A percentile compares a stretch with the other conserved stretches of the same genome.
Conservation (phyloP, 306 rosid genomes). For the Crotalaria pallida region DNA sequence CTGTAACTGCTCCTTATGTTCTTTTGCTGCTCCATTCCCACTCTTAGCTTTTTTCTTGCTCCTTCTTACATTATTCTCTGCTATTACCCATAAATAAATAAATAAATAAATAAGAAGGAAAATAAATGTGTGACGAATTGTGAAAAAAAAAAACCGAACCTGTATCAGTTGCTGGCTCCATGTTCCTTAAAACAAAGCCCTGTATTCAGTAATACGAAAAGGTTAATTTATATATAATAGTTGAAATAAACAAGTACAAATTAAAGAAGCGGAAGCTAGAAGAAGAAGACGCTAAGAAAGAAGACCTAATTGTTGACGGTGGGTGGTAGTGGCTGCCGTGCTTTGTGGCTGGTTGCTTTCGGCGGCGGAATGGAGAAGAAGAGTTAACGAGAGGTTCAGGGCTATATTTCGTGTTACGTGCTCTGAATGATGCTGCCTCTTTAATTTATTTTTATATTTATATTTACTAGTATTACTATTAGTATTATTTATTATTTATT, state of each 20-base stretch:
- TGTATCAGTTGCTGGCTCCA: slow-evolving; percentile 6
- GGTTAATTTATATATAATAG: neutral
- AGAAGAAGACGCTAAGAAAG: neutral
- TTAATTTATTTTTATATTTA: too few species aligned
- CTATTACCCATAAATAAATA: neutral
- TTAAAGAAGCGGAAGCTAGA: neutral
- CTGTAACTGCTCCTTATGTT: slow-evolving; percentile 62
- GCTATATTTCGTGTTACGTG: neutral
- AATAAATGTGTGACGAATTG: neutral
- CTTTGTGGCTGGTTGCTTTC: neutral
- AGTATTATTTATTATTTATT: too few species aligned
- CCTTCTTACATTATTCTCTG: slow-evolving; percentile 30
- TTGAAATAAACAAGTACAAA: neutral
- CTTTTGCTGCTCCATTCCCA: slow-evolving; percentile 49
- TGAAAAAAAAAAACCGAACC: neutral
- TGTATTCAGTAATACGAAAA: neutral
- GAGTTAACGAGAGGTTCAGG: neutral
- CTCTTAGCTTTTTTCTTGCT: slow-evolving; percentile 25
- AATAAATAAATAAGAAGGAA: neutral
- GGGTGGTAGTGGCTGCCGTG: neutral
- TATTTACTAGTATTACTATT: too few species aligned
- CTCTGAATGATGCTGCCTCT: neutral
- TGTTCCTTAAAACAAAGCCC: neutral
- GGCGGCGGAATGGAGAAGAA: neutral
- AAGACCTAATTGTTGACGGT: neutral